Evolutionary conservation across 1,284 basidiomycete species (phyloP), one percentile per base, ranked within the genome.

Genomic region (Moniliella sp.): DNA sequence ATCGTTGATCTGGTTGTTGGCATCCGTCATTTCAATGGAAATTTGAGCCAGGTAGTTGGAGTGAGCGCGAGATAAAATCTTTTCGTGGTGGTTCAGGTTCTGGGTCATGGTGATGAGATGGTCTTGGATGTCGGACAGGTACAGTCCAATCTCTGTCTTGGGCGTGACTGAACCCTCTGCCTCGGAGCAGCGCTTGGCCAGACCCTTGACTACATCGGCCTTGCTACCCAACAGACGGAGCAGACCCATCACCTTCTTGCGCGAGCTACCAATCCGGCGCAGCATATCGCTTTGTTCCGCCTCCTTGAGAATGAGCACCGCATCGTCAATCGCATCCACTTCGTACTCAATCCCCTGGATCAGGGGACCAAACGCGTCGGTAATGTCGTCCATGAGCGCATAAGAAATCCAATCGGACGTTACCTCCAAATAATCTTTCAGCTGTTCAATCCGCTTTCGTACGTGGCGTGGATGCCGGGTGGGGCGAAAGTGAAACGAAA

Each of bases 51-150:
- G 30, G 32, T 54, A 97, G 62, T 97, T 97, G 11, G 84, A 93
- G 64, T 97, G 88, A 25, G 88, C 93, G 16, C 88, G 74, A 1
- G 86, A 94, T 4, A 97, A 69, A 59, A 97, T 97, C 69, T 94
- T 94, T 35, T 55, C 52, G 33, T 53, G 55, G 40, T 56, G 52
- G 36, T 53, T 53, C 42, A 50, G 39, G 61, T 93, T 97, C 63
- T 94, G 86, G 2, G 88, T 99, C 84, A 97, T 97, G 16, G 88
- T 99, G 63, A 97, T 94, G 62, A 97, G 65, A 65, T 99, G 88
- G 63, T 97, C 91, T 67, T 82, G 55, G 12, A 56, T 49, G 67
- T 91, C 84, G 3, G 80, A 88, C n/a, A n/a, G n/a, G n/a, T n/a
- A n/a, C n/a, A n/a, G n/a, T n/a, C n/a, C n/a, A n/a, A n/a, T n/a